Evolutionary conservation across 2,329 filamentous ascomycete species (phyloP), one percentile per base, ranked within the genome.

Genomic region (Alternaria postmessia): DNA sequence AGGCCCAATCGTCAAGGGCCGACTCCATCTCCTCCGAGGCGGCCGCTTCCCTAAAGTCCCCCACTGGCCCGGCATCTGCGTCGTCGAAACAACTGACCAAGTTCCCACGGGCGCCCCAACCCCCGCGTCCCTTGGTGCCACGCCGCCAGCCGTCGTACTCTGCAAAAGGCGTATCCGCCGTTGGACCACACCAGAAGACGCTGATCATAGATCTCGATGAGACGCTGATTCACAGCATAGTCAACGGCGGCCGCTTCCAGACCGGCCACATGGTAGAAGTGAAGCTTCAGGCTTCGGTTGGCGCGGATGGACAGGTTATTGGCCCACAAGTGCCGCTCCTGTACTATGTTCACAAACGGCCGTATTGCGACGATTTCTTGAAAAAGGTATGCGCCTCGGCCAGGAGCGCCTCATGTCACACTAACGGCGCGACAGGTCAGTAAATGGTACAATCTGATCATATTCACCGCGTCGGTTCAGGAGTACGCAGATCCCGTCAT

Each of bases 181-280:
- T 78, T 54, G 77, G 77, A 3, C 77, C 78, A 55, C 76, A 79
- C 62, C 91, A 95, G 74, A 99, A 99, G 84, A 99, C 95, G 0
- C 81, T 99, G 61, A 94, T 99, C 65, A 85, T 99, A 53, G 95
- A 99, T 77, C 87, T 99, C 18, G 95, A 99, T 79, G 95, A 99
- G 80, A 99, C 95, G 0, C 82, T 99, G 68, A 99, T 99, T 68
- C 95, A 99, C 84, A 97, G 93, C 79, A 93, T 98, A 86, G 94
- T 94, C 62, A 97, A 97, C 78, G 95, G 95, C 30, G 94, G 94
- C 54, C 88, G 94, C 60, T 97, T 97, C 90, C 94, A 92, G 71
- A 94, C 92, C 20, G 95, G 95, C 18, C 95, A 99, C 80, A 99
- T 99, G 95, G 94, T 99, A 53, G 95, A 99, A 81, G 95, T 99